Percentiles rank a stretch among this genome's conserved stretches.
These are phyloP conservation scores for Phalaenopsis equestris DNA, from an alignment of 106 monocot species.

Conservation along the genomic window DNA sequence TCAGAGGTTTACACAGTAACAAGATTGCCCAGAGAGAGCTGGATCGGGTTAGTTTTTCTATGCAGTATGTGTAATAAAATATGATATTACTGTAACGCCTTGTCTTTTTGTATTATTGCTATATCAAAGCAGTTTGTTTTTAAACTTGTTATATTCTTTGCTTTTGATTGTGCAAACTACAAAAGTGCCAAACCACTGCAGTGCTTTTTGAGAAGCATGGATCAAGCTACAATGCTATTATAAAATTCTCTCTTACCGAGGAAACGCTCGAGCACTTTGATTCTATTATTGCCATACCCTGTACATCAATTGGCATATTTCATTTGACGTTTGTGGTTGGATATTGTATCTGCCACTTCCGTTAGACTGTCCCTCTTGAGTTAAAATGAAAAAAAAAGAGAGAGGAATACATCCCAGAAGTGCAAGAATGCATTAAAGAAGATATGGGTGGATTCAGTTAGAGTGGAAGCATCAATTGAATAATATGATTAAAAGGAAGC, in stretches of 20 bases:
- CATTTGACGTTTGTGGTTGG: neutral
- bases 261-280: neutral
- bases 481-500: too few relatives aligned
- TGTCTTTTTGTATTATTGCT: neutral
- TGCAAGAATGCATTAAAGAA: too few relatives aligned
- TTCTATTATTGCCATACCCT: neutral
- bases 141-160: neutral
- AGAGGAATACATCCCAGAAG: too few relatives aligned
- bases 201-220: too few relatives aligned
- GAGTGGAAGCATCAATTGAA: too few relatives aligned
- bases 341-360: neutral
- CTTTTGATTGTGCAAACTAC: neutral
- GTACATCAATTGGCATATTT: neutral
- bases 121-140: neutral
- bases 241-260: too few relatives aligned
- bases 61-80: neutral
- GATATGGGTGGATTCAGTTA: too few relatives aligned
- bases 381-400: too few relatives aligned
- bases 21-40: constrained; percentile 80
- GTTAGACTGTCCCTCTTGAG: too few relatives aligned
- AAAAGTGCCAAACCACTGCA: too few relatives aligned
- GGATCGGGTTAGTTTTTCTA: constrained; percentile 54
- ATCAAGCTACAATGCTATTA: too few relatives aligned
- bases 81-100: neutral
- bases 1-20: constrained; percentile 76